Base-by-base conservation (phyloP, 345 rosid species). In the Mercurialis annua region DNA sequence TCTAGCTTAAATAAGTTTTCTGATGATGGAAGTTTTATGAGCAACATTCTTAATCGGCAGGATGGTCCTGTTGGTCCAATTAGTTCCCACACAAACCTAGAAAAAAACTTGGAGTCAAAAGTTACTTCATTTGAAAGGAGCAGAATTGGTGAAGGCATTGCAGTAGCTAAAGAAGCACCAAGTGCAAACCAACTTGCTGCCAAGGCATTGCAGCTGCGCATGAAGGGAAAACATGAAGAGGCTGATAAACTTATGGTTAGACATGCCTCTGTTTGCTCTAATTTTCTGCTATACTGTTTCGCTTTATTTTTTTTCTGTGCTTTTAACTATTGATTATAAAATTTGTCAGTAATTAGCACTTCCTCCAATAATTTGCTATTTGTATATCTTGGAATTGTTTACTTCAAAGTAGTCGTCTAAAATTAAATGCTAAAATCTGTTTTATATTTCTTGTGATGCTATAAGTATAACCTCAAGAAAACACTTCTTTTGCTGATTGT, bases 211-310 rank as follows among this genome's bases (percentile, higher is more conserved):
- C 99, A 86, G 79, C 89, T 90, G 53, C 92, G 89, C 18, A 66
- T 90, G 86, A 87, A 90, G 77, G 99, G 97, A 72, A 93, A 91
- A 76, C 91, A 55, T 44, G 90, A 85, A 44, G 96, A 94, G 82
- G 96, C 99, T 50, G 83, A 94, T 58, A 82, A 85, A 74, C 80
- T 90, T 44, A 74, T 83, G 92, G 98, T 92, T 77, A 62, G 81
- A 40, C 29, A 60, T 55, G 40, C 62, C 33, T 16, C 10, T 26
- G 55, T 40, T 66, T 10, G 30, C 33, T 33, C 10, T 60, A 1
- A 26, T 43, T 16, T 34, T 26, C 7, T 2, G 20, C n/a, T 43
- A 18, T 60, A 21, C 2, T 55, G 10, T 17, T 55, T 17, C 6
- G 54, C 23, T 40, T 9, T 55, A 55, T 55, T 16, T 23, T 55